Evolutionary conservation across 2,329 filamentous ascomycete species (phyloP), one percentile per base, ranked within the genome.

Genomic region (Sclerotinia nivalis): DNA sequence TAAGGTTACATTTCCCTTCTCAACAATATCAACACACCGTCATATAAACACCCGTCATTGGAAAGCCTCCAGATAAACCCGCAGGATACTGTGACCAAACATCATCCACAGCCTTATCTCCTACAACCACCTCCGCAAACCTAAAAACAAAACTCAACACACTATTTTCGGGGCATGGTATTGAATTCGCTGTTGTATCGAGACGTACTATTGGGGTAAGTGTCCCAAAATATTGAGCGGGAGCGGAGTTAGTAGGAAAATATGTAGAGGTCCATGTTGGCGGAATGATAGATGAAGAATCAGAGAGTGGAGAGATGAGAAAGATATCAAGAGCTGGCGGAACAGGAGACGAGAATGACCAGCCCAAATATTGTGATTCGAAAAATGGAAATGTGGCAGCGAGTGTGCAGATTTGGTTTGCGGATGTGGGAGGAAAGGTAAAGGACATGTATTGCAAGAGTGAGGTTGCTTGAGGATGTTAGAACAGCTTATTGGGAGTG

Each of bases 401-500:
- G n/a, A 61, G 58, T 22, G 15, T 61, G 34, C 58, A 61, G 22
- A 37, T 43, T 13, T 34, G 52, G 9, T 34, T 55, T 55, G 15
- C 20, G 52, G 1, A 10, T 31, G 52, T 20, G 28, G 52, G 25
- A 5, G 52, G 28, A 3, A 55, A 20, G 18, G 28, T 31, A 8
- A 55, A 55, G 28, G 52, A 55, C 10, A 34, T 18, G 28, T 55
- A 55, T 55, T 34, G 52, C 2, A 55, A 25, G 2, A 55, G 28
- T 31, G 52, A 25, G 3, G 52, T 55, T 0, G 52, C 52, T 55
- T 13, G 18, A 18, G 6, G 1, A 3, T 5, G 6, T 54, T 61
- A 47, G 0, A 81, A 70, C 71, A 83, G 80, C 40, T 80, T 80
- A 37, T 80, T 80, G 78, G 79, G 82, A 0, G 84, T 76, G 0